A percentile compares a stretch with the other conserved stretches of the same genome.
phyloP scores from a whole-genome alignment of 345 rosid genomes.

The Populus nigra region DNA sequence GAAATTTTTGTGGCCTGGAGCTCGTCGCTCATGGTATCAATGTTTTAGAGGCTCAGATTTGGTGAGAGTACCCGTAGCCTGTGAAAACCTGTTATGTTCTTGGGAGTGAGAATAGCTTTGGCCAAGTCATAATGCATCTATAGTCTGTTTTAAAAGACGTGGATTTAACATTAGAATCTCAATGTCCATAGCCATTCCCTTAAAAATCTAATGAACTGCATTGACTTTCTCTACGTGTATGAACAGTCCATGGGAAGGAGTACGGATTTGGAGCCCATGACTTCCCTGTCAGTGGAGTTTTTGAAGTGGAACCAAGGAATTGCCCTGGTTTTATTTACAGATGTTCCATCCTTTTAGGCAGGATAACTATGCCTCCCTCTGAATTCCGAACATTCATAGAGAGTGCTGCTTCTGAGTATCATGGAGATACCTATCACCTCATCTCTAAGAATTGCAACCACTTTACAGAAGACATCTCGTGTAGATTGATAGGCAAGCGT shows the following conservation, averaged over 20 bases:
- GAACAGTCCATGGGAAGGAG: conserved; percentile 76
- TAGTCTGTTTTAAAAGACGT: background rate
- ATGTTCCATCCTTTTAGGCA: conserved; percentile 51
- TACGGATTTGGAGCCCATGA: conserved; percentile 79
- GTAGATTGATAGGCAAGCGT: conserved; percentile 51
- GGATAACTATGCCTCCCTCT: conserved; percentile 39
- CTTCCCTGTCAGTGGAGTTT: conserved; percentile 73
- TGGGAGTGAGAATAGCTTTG: background rate
- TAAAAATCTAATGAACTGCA: background rate
- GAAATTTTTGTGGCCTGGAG: background rate
- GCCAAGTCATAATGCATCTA: background rate
- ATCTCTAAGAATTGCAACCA: conserved; percentile 82
- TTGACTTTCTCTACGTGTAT: background rate
- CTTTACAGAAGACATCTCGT: conserved; percentile 57
- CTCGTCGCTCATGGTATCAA: too few species aligned
- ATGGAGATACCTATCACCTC: conserved; percentile 78
- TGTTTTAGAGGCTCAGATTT: background rate
- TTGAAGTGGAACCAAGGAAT: conserved; percentile 68
- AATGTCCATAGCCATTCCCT: background rate
- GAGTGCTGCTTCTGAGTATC: conserved; percentile 64
- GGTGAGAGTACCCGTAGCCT: background rate
- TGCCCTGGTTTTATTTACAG: conserved; percentile 71
- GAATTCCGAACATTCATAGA: conserved; percentile 61
- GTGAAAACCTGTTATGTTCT: background rate
- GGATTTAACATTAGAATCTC: background rate